Base-by-base conservation (phyloP, 305 asterid species). In the Fraxinus baroniana region DNA sequence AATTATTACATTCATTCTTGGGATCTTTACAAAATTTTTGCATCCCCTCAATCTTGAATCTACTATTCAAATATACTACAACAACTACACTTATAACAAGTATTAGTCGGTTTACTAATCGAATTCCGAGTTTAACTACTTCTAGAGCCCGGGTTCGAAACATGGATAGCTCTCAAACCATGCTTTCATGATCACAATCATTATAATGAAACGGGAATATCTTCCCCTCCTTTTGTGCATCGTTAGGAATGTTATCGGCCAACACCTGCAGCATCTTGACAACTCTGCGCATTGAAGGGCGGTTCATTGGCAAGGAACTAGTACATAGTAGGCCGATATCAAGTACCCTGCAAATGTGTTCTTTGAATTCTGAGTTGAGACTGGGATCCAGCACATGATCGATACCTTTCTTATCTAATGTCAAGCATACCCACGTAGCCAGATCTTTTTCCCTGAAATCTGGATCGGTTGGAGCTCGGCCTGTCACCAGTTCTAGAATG, bases 281-380 rank as follows among this genome's bases (percentile, higher is more conserved):
- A 22, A 94, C 94, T 55, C 89, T 80, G 18, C 97, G 91, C 98
- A 94, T 94, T 0, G 97, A 92, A 41, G 97, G 98, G 0, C 98
- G 93, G 78, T 90, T 92, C 2, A 73, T 79, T 2, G 98, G 97
- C 73, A 86, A 64, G 4, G 82, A 71, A 85, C 88, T 87, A 17
- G 92, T 88, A 79, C 98, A 94, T 6, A 88, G 80, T 57, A 93
- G 81, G 35, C 95, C 94, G 24, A 94, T 87, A 18, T 90, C 88
- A 35, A 94, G 91, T 76, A 90, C 88, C 83, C 83, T 87, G 41
- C 83, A 77, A 12, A 90, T 79, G 24, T 94, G 90, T 30, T 85
- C 86, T 30, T 83, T 84, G 85, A 80, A 88, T 57, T 76, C 79
- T 37, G 85, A 83, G 36, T 85, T 89, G 10, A 94, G 90, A 24